A percentile compares a stretch with the other conserved stretches of the same genome.
Conservation (phyloP, 2,329 filamentous ascomycete genomes). For the Fonsecaea pedrosoi region DNA sequence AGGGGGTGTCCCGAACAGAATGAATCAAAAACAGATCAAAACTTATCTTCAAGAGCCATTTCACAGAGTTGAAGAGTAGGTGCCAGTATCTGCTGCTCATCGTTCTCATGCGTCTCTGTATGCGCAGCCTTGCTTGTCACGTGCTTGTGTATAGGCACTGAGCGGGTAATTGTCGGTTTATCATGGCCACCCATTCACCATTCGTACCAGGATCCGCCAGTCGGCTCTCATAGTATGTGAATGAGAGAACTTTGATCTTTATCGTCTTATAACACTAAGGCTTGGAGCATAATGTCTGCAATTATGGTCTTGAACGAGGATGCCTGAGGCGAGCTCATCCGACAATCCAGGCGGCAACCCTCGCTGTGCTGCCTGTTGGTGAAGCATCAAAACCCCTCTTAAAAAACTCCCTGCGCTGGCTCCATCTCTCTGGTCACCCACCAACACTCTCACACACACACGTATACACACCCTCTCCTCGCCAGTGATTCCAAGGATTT, state of each 20-base stretch:
- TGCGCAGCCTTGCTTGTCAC: not conserved
- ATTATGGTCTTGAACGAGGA: not conserved
- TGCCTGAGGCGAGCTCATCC: slow-evolving; percentile 1
- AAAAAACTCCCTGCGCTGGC: not conserved
- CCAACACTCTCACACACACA: no score
- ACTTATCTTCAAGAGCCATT: not conserved
- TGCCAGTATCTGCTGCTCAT: no score
- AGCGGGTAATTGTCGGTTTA: not conserved
- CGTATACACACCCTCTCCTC: no score
- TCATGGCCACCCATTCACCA: not conserved
- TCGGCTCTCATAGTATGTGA: no score
- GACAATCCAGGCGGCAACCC: not conserved
- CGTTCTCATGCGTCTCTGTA: no score
- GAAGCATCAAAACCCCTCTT: not conserved
- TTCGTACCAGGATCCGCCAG: not conserved
- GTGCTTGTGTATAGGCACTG: not conserved
- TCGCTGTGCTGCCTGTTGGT: slow-evolving; percentile 8
- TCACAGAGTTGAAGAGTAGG: not conserved
- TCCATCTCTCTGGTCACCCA: not conserved
- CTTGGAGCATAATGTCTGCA: not conserved
- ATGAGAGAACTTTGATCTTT: no score
- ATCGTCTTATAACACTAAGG: not conserved
- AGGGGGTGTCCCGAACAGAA: slow-evolving; percentile 4
- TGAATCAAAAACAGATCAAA: slow-evolving; percentile 11
- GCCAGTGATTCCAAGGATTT: no score